Evolutionary conservation across 192 early-diverging fungal genomes (phyloP).

Genomic region (Rhizoclosmatium sp.): DNA sequence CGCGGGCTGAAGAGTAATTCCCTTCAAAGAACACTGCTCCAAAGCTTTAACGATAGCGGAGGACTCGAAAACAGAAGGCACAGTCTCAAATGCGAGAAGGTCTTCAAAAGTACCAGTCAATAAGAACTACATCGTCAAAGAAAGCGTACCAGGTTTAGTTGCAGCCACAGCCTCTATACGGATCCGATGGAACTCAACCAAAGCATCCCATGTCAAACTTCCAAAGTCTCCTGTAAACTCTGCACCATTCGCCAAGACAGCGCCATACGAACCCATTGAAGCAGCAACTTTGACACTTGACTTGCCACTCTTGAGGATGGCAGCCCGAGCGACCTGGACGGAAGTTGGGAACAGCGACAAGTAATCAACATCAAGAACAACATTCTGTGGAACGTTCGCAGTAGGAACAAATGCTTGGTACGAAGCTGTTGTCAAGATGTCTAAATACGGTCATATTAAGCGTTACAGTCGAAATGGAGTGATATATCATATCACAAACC

Average conservation of each 20-base stretch:
- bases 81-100: constrained; percentile 73
- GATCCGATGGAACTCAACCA: constrained; percentile 63
- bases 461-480: background rate
- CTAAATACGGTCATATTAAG: background rate
- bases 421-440: constrained; percentile 25
- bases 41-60: constrained; percentile 49
- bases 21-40: background rate
- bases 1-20: constrained; percentile 43
- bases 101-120: constrained; percentile 43
- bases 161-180: constrained; percentile 45
- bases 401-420: constrained; percentile 35
- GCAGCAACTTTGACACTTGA: constrained; percentile 49
- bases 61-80: constrained; percentile 67
- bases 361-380: background rate
- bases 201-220: constrained; percentile 36
- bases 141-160: constrained; percentile 26
- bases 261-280: constrained; percentile 73
- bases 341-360: background rate
- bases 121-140: background rate
- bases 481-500: background rate
- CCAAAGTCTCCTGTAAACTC: constrained; percentile 75
- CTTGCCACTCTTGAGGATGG: background rate
- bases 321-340: constrained; percentile 9
- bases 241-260: constrained; percentile 64
- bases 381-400: background rate